A percentile compares a stretch with the other conserved stretches of the same genome.
Conservation (phyloP, 179 eudicot genomes). For the Beta lomatogona region DNA sequence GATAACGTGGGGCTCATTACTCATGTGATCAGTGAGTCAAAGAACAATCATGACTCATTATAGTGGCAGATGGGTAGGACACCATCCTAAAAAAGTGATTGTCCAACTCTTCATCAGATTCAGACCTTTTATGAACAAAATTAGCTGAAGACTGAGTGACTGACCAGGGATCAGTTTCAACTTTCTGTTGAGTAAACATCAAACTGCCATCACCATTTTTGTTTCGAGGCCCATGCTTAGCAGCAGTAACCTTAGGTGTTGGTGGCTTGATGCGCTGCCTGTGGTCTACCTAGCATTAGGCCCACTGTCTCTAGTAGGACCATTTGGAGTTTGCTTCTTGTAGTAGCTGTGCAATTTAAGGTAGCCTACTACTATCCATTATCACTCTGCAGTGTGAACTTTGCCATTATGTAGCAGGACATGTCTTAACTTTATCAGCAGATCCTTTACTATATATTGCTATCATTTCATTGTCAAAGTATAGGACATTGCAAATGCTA, state of each 20-base stretch:
- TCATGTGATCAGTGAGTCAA: background rate
- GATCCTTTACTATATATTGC: background rate
- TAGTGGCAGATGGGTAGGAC: background rate
- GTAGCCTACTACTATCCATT: background rate
- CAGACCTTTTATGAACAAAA: background rate
- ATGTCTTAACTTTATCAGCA: background rate
- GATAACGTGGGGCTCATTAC: background rate
- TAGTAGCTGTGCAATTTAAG: background rate
- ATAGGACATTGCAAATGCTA: too few relatives aligned
- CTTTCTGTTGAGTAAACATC: background rate
- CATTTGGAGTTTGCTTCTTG: too few relatives aligned
- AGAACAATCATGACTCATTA: background rate
- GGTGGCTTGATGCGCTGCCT: too few relatives aligned
- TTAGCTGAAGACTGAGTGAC: background rate
- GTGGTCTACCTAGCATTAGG: too few relatives aligned
- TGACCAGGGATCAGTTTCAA: background rate
- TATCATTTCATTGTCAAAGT: too few relatives aligned
- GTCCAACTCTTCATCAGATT: background rate
- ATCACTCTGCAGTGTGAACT: background rate
- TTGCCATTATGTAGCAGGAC: background rate
- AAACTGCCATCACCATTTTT: background rate
- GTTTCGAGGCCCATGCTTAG: background rate
- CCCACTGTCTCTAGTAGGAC: too few relatives aligned
- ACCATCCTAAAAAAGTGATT: background rate
- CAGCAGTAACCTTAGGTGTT: too few relatives aligned